Conservation (phyloP, 129 eudicot species). For the Saussurea involucrata region DNA sequence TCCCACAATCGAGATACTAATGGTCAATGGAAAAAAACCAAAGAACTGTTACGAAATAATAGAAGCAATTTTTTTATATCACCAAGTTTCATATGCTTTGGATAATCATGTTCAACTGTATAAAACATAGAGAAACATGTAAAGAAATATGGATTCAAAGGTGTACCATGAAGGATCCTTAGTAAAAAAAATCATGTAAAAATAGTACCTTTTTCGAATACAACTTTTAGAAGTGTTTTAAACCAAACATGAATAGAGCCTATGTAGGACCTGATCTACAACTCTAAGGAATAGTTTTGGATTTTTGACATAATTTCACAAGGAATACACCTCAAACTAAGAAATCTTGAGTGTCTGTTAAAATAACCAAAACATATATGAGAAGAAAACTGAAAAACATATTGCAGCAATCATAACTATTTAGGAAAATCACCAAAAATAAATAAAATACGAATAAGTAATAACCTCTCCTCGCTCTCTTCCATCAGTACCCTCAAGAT, state of each 20-base stretch:
- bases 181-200: background rate
- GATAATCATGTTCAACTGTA: background rate
- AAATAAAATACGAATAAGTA: background rate
- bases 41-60: background rate
- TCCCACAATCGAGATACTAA: background rate
- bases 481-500: conserved; percentile 99
- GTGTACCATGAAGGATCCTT: background rate
- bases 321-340: background rate
- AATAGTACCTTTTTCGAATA: background rate
- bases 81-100: background rate
- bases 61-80: background rate
- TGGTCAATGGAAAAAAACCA: background rate
- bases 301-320: background rate
- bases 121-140: background rate
- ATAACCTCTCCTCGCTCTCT: conserved; percentile 98
- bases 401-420: background rate
- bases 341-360: background rate
- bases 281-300: background rate
- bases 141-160: background rate
- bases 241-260: background rate
- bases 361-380: background rate
- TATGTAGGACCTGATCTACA: background rate
- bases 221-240: background rate
- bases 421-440: background rate
- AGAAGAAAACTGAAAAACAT: background rate